Conservation (phyloP, 192 early-diverging fungal species). For the Mycoemilia scoparia region DNA sequence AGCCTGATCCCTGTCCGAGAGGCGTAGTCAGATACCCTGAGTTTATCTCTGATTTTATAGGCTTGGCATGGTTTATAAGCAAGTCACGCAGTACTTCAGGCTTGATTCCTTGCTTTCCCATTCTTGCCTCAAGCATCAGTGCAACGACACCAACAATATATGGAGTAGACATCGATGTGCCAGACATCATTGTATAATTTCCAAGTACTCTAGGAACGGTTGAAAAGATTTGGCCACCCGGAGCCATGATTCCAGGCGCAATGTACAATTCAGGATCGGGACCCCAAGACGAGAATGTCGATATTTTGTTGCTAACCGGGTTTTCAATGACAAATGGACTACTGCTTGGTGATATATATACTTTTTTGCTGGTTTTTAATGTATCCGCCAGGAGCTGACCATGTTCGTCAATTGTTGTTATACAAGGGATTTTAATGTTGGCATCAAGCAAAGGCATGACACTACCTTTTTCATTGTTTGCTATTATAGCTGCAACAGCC, state of each 20-base stretch:
- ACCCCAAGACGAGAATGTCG: slow-evolving; percentile 60
- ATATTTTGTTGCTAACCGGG: slow-evolving; percentile 39
- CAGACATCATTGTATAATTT: slow-evolving; percentile 33
- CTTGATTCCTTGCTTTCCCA: slow-evolving; percentile 6
- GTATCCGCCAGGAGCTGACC: slow-evolving; percentile 30
- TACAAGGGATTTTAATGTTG: slow-evolving; percentile 28
- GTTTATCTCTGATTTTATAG: slow-evolving; percentile 9
- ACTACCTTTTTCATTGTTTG: slow-evolving; percentile 30
- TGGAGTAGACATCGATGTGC: slow-evolving; percentile 54
- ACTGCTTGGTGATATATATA: too few species aligned
- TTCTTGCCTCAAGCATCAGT: slow-evolving; percentile 20
- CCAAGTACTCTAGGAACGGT: slow-evolving; percentile 36
- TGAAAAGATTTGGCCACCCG: slow-evolving; percentile 43
- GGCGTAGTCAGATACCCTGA: slow-evolving; percentile 23
- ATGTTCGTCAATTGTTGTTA: slow-evolving; percentile 29
- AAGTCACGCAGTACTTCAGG: slow-evolving; percentile 17
- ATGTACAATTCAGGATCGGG: slow-evolving; percentile 44
- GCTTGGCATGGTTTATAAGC: too few species aligned
- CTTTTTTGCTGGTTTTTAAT: slow-evolving; percentile 26
- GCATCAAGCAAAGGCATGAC: slow-evolving; percentile 5
- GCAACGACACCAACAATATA: slow-evolving; percentile 30
- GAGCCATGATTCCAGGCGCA: slow-evolving; percentile 42
- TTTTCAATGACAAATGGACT: too few species aligned
- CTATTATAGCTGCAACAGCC: slow-evolving; percentile 44
- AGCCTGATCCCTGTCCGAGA: slow-evolving; percentile 24